These are phyloP conservation scores for Dicorynia guianensis DNA, from an alignment of 306 rosid species.

Conservation along the genomic window DNA sequence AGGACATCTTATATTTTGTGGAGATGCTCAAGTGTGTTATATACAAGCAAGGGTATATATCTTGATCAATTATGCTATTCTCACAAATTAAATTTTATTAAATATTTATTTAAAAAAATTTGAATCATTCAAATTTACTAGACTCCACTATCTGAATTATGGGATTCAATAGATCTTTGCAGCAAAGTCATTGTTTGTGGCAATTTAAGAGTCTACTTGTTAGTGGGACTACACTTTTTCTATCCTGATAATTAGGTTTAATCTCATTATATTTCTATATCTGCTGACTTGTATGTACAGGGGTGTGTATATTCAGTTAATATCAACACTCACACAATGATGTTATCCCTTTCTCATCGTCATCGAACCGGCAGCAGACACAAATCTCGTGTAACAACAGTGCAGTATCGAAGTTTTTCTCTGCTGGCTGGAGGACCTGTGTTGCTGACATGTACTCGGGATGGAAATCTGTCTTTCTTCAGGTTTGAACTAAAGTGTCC, in stretches of 20 bases:
- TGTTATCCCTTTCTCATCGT: slow-evolving; percentile 88
- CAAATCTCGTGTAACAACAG: slow-evolving; percentile 84
- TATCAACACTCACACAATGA: slow-evolving; percentile 86
- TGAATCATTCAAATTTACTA: too few species aligned
- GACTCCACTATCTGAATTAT: too few species aligned
- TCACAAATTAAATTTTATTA: too few species aligned
- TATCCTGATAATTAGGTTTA: slow-evolving; percentile 32
- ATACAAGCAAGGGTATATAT: too few species aligned
- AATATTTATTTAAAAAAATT: too few species aligned
- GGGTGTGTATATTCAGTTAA: slow-evolving; percentile 88
- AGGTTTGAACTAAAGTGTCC: slow-evolving; percentile 62
- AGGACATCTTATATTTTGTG: slow-evolving; percentile 88
- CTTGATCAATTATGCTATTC: too few species aligned
- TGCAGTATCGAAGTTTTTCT: slow-evolving; percentile 93
- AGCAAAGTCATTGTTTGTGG: too few species aligned
- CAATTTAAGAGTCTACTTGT: too few species aligned
- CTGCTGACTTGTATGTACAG: slow-evolving; percentile 58
- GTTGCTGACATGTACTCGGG: slow-evolving; percentile 86
- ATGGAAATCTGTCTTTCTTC: slow-evolving; percentile 92
- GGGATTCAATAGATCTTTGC: too few species aligned
- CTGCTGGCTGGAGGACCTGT: slow-evolving; percentile 91
- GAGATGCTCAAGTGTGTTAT: slow-evolving; percentile 74
- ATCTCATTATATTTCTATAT: slow-evolving; percentile 36
- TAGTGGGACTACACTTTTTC: too few species aligned
- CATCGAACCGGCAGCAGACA: slow-evolving; percentile 67